A percentile compares a stretch with the other conserved stretches of the same genome.
Evolutionary conservation across 345 rosid species (phyloP).

Genomic region (Brassica nigra): DNA sequence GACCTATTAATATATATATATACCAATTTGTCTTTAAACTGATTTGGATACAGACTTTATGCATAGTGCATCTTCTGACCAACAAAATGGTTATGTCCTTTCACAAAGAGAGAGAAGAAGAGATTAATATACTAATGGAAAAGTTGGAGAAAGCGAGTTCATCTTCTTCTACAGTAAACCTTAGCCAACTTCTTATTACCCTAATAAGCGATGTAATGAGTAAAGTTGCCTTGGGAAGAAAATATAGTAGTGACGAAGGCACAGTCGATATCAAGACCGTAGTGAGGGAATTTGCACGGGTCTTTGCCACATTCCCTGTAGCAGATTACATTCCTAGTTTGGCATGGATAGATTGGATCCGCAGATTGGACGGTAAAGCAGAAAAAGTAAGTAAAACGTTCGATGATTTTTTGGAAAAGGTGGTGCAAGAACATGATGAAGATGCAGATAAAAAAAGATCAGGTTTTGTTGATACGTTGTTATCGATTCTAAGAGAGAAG

Average conservation of each 20-base stretch:
- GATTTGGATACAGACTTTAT: background rate
- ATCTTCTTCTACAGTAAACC: background rate
- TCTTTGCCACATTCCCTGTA: background rate
- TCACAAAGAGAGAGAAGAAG: background rate
- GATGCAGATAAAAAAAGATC: background rate
- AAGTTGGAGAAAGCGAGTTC: slow-evolving; percentile 1
- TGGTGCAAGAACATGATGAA: background rate
- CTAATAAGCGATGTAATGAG: background rate
- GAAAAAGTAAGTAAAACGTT: slow-evolving; percentile 1
- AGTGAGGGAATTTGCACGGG: background rate
- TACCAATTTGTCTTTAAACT: background rate
- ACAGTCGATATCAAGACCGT: background rate
- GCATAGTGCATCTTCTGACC: background rate
- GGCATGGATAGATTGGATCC: background rate
- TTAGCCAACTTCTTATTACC: background rate
- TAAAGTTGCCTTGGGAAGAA: slow-evolving; percentile 3
- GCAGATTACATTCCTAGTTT: slow-evolving; percentile 1
- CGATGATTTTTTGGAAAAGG: background rate
- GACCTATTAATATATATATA: background rate
- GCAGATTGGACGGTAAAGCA: slow-evolving; percentile 3
- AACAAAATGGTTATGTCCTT: slow-evolving; percentile 9
- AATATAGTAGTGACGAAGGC: slow-evolving; percentile 5
- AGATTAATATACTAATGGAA: background rate
- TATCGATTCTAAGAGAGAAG: background rate
- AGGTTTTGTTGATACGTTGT: background rate